phyloP scores from a whole-genome alignment of 345 rosid genomes.

The Syzygium aromaticum region DNA sequence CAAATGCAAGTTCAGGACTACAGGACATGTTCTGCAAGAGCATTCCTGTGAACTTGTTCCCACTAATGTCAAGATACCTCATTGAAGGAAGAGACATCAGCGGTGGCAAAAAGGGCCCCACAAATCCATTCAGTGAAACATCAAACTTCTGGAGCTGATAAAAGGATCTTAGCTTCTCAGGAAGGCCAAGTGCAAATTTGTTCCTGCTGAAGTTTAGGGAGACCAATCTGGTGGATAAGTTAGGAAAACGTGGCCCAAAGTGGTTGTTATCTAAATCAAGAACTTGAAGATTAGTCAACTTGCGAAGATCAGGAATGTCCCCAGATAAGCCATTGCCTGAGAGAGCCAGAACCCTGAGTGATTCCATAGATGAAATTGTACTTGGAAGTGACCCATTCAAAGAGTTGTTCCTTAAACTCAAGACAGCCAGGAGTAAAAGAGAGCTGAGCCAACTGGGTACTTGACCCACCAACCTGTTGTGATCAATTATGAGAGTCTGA shows the following conservation, averaged over 20 bases:
- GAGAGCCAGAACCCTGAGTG: constrained; percentile 31
- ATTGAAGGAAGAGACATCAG: constrained; percentile 41
- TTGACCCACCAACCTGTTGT: constrained; percentile 34
- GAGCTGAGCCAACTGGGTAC: constrained; percentile 35
- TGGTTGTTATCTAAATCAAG: constrained; percentile 39
- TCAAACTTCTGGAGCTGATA: constrained; percentile 51
- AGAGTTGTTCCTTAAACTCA: constrained; percentile 51
- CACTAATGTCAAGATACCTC: constrained; percentile 32
- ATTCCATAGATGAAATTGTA: constrained; percentile 19
- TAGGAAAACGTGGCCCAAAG: constrained; percentile 49
- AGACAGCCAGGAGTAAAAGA: constrained; percentile 28
- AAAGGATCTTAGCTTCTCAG: constrained; percentile 21
- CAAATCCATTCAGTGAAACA: constrained; percentile 45
- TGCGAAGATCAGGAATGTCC: constrained; percentile 36
- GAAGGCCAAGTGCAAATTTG: constrained; percentile 36
- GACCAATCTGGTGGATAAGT: constrained; percentile 22
- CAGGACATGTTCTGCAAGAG: constrained; percentile 44
- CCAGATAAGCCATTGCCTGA: constrained; percentile 39
- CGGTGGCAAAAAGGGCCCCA: constrained; percentile 40
- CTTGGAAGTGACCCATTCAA: constrained; percentile 35
- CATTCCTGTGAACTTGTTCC: constrained; percentile 41
- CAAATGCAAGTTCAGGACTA: constrained; percentile 24
- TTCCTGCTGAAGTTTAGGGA: constrained; percentile 36
- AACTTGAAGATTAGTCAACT: constrained; percentile 47
- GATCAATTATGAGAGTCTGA: constrained; percentile 48